Percentiles rank a stretch among this genome's conserved stretches.
These are phyloP conservation scores for Chalciporus sp. DNA, from an alignment of 1,284 basidiomycete genomes.

Conservation along the genomic window DNA sequence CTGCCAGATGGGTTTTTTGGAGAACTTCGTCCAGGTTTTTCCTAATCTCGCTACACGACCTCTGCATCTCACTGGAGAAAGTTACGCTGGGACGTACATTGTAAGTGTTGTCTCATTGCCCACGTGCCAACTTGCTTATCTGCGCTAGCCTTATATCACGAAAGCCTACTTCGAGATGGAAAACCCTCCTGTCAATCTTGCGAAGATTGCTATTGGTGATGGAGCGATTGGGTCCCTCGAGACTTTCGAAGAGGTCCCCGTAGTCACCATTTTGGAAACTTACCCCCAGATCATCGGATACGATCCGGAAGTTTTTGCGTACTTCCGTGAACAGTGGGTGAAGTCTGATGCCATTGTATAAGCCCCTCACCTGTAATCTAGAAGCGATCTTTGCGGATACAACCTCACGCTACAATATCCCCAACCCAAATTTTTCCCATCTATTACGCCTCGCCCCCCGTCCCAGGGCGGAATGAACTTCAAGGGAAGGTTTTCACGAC, in stretches of 20 bases:
- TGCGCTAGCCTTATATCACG: slow-evolving; percentile 59
- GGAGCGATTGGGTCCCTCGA: slow-evolving; percentile 52
- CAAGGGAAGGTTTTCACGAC: slow-evolving; percentile 8
- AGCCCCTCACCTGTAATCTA: slow-evolving; percentile 25
- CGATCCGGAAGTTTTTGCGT: slow-evolving; percentile 60
- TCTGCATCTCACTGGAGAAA: slow-evolving; percentile 61
- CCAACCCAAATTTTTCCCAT: slow-evolving; percentile 47
- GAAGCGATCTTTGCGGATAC: slow-evolving; percentile 60
- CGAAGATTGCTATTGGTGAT: slow-evolving; percentile 68
- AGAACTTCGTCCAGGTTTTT: slow-evolving; percentile 66
- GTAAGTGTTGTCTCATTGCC: slow-evolving; percentile 34
- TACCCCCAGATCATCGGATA: slow-evolving; percentile 71
- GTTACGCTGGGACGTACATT: slow-evolving; percentile 64
- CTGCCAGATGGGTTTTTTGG: slow-evolving; percentile 57
- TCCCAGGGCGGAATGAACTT: slow-evolving; percentile 35
- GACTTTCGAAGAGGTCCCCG: slow-evolving; percentile 55
- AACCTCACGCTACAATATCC: slow-evolving; percentile 71
- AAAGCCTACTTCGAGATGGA: slow-evolving; percentile 60
- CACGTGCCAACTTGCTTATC: slow-evolving; percentile 1
- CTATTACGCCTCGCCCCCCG: slow-evolving; percentile 52
- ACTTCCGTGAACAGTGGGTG: slow-evolving; percentile 64
- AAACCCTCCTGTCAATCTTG: slow-evolving; percentile 63
- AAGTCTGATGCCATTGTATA: not conserved
- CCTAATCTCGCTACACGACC: slow-evolving; percentile 55
- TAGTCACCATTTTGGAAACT: slow-evolving; percentile 61